These are phyloP conservation scores for Skeletonema potamos DNA, from an alignment of 108 stramenopile species.

Conservation along the genomic window DNA sequence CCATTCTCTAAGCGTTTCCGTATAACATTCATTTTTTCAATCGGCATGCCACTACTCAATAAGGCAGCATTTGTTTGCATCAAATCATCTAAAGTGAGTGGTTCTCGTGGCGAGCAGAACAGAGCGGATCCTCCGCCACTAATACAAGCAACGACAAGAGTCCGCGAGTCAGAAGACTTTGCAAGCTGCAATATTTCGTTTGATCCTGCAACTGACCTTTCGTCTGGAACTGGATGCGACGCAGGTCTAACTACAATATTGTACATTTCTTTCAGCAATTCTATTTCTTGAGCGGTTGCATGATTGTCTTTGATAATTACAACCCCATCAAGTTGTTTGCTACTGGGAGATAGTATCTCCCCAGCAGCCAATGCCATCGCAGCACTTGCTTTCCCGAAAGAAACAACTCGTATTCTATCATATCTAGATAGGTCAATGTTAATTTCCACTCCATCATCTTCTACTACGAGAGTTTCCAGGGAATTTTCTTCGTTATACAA, in stretches of 20 bases:
- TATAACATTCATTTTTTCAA: constrained; percentile 84
- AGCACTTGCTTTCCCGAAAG: constrained; percentile 85
- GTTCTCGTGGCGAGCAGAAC: constrained; percentile 67
- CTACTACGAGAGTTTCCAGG: constrained; percentile 1
- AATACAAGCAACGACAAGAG: constrained; percentile 71
- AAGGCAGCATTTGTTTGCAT: constrained; percentile 57
- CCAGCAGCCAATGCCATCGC: constrained; percentile 74
- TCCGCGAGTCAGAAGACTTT: constrained; percentile 29
- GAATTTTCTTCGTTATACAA: not conserved
- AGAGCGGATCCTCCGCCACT: constrained; percentile 86
- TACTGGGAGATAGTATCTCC: constrained; percentile 39
- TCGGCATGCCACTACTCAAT: constrained; percentile 76
- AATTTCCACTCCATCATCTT: constrained; percentile 3
- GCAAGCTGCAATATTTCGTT: constrained; percentile 58
- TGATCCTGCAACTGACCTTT: constrained; percentile 61
- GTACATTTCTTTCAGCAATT: constrained; percentile 37
- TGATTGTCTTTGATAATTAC: constrained; percentile 88
- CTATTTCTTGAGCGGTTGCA: constrained; percentile 61
- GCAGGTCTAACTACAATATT: constrained; percentile 57
- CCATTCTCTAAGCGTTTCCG: constrained; percentile 77
- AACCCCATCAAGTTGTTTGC: constrained; percentile 46
- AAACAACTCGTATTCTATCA: constrained; percentile 61
- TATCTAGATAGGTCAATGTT: constrained; percentile 52
- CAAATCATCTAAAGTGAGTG: constrained; percentile 65
- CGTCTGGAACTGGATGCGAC: constrained; percentile 85